A percentile compares a stretch with the other conserved stretches of the same genome.
Evolutionary conservation across 108 stramenopile genomes (phyloP).

Genomic region (Chaetoceros tenuissimus): DNA sequence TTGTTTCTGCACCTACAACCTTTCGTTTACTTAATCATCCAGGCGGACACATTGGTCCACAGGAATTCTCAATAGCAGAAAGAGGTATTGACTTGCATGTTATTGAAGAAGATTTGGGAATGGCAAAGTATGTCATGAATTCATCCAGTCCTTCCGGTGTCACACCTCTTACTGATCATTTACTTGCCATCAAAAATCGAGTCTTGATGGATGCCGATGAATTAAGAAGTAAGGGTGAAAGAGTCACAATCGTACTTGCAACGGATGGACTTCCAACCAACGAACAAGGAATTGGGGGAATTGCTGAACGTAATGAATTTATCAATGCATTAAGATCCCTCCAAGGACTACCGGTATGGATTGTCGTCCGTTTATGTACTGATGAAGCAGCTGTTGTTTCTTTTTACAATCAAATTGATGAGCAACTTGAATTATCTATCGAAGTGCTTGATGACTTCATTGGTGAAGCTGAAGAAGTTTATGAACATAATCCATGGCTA

Average conservation of each 20-base stretch:
- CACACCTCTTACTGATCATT: constrained; percentile 49
- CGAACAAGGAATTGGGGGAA: constrained; percentile 19
- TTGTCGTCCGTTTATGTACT: constrained; percentile 75
- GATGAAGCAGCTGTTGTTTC: constrained; percentile 50
- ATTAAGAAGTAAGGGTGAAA: constrained; percentile 22
- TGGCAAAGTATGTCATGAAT: constrained; percentile 19
- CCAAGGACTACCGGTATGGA: constrained; percentile 59
- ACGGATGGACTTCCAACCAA: constrained; percentile 54
- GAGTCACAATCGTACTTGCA: constrained; percentile 38
- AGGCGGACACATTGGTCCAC: constrained; percentile 20
- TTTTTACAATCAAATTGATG: constrained; percentile 71
- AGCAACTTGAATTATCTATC: constrained; percentile 45
- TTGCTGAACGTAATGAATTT: constrained; percentile 19
- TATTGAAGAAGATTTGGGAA: constrained; percentile 17
- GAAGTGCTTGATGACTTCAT: constrained; percentile 74
- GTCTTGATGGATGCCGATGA: constrained; percentile 21
- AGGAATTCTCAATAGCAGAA: constrained; percentile 42
- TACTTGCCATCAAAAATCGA: constrained; percentile 32
- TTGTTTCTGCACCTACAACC: constrained; percentile 41
- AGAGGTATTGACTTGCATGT: constrained; percentile 10
- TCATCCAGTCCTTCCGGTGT: constrained; percentile 38
- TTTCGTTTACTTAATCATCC: constrained; percentile 58
- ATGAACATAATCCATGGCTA: constrained; percentile 58
- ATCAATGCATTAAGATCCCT: constrained; percentile 32
- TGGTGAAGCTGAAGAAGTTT: constrained; percentile 69